phyloP scores from a whole-genome alignment of 73 alveolate species.

The Loxodes magnus region DNA sequence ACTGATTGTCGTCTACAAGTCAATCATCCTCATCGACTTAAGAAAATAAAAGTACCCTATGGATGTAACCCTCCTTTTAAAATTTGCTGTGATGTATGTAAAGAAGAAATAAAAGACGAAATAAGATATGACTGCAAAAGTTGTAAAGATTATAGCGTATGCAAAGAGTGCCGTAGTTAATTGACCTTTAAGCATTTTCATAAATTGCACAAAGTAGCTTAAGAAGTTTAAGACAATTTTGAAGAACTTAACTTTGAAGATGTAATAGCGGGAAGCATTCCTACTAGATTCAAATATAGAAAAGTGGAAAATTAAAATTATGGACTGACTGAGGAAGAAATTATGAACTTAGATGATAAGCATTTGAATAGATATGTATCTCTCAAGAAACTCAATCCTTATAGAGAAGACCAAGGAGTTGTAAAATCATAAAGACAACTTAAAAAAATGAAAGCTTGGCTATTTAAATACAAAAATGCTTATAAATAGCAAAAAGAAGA shows the following conservation, averaged over 20 bases:
- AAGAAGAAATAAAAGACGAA: slow-evolving; percentile 37
- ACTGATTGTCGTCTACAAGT: slow-evolving; percentile 52
- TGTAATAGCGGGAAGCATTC: slow-evolving; percentile 74
- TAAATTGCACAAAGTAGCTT: slow-evolving; percentile 12
- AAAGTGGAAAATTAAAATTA: slow-evolving; percentile 74
- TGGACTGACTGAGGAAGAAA: slow-evolving; percentile 91
- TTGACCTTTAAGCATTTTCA: slow-evolving; percentile 13
- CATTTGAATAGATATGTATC: slow-evolving; percentile 77
- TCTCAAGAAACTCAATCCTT: slow-evolving; percentile 73
- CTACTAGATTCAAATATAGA: slow-evolving; percentile 79
- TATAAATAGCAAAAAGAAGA: no score
- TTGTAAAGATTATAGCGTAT: slow-evolving; percentile 4
- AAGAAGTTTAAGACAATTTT: slow-evolving; percentile 13
- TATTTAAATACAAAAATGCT: no score
- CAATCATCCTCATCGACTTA: slow-evolving; percentile 78
- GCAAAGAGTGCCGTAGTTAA: not conserved
- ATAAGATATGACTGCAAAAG: slow-evolving; percentile 1
- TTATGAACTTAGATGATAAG: slow-evolving; percentile 81
- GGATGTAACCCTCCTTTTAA: slow-evolving; percentile 63
- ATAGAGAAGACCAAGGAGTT: slow-evolving; percentile 31
- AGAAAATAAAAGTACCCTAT: slow-evolving; percentile 66
- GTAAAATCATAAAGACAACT: no score
- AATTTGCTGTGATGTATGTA: slow-evolving; percentile 2
- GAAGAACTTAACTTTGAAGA: slow-evolving; percentile 67
- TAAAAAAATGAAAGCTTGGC: no score